Evolutionary conservation across 2,329 filamentous ascomycete species (phyloP), one percentile per base, ranked within the genome.

Genomic region (Scytalidium sp.): DNA sequence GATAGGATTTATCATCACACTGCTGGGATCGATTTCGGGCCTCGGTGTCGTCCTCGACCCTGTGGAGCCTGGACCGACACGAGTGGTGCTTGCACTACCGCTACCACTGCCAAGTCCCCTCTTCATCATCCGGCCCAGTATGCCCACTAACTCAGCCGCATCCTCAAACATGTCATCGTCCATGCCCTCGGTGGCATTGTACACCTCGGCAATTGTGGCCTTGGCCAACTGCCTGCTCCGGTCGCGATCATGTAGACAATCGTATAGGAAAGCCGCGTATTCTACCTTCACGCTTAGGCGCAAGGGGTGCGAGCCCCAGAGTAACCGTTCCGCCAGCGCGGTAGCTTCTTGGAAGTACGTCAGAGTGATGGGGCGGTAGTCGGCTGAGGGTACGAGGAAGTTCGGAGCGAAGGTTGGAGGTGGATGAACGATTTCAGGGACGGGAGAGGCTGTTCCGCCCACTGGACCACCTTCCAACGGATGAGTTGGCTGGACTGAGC

Each of bases 161-260:
- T 97, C 94, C 56, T 88, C 83, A 65, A 97, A 99, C 75, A 94
- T 95, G 58, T 95, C 90, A 62, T 97, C 92, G 51, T 95, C 90
- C 83, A 97, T 93, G 19, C 89, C 90, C 67, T 97, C 92, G 47
- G 87, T 84, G 1, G 91, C 90, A 50, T 91, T 87, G 64, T 97
- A 97, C 1, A 97, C 93, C 60, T 96, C 90, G 40, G 88, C 80
- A 53, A 97, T 94, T 3, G 92, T 90, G 32, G 85, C 79, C 61
- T 89, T 87, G 10, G 94, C 93, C 13, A 97, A 69, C 47, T 81
- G 80, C 25, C 92, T 80, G 46, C 90, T 91, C 29, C 76, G 83
- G 19, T 92, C 85, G 43, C 81, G 76, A 60, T 97, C 91, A 64
- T 94, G 90, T 2, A 90, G 78, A 63, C 93, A 97, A 64, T 97